Evolutionary conservation across 164 flowering plant genomes (phyloP).

Genomic region (Paratinospora sagittata): DNA sequence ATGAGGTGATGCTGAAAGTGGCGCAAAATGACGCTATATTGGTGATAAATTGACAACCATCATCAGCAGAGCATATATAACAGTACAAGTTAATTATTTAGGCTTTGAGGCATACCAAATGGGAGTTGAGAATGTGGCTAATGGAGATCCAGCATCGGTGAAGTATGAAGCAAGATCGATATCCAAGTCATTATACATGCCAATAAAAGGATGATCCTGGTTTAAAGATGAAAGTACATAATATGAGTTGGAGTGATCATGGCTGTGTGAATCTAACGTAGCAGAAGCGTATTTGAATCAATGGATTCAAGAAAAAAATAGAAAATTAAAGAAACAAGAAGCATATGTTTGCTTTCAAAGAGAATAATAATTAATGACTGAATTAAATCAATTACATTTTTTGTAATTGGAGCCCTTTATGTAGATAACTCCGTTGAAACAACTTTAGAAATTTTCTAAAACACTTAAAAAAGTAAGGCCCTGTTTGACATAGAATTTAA

Average conservation of each 20-base stretch:
- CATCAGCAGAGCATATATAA: background rate
- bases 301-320: too few species aligned
- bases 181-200: slow-evolving; percentile 45
- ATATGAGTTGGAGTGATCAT: slow-evolving; percentile 3
- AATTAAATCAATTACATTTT: too few species aligned
- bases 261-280: too few species aligned
- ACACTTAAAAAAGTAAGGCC: too few species aligned
- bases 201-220: slow-evolving; percentile 80
- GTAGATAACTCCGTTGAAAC: too few species aligned
- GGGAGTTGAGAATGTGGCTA: slow-evolving; percentile 47
- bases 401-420: too few species aligned
- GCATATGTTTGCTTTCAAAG: too few species aligned
- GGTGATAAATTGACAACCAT: background rate
- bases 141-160: slow-evolving; percentile 70
- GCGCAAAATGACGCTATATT: background rate
- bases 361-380: too few species aligned
- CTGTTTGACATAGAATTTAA: too few species aligned
- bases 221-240: slow-evolving; percentile 18
- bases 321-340: too few species aligned
- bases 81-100: background rate
- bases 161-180: slow-evolving; percentile 77
- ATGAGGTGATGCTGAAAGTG: background rate
- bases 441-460: too few species aligned
- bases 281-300: too few species aligned
- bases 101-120: slow-evolving; percentile 13